Base-by-base conservation (phyloP, 169 alveolate species). In the Cryptosporidium baileyi region DNA sequence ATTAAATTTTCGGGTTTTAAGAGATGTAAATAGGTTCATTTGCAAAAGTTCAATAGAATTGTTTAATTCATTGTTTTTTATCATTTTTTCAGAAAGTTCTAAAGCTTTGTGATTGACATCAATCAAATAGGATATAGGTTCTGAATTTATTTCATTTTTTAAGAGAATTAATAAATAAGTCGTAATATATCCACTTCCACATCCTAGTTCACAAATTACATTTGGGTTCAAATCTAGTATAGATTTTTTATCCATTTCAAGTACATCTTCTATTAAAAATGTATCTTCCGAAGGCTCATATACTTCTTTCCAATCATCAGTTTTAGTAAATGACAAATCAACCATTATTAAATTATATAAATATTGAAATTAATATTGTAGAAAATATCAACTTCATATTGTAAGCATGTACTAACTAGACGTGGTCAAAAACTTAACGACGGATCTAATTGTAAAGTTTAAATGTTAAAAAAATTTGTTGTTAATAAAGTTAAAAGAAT, bases 281-380 rank as follows among this genome's bases (percentile, higher is more conserved):
- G 85, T 40, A 36, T 74, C 85, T n/a, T 74, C 85, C 13, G 85
- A 74, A 0, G 85, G 85, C 45, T 74, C 85, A 4, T 74, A 74
- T 22, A 74, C 85, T 7, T 5, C 26, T 28, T 36, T 60, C 85
- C 85, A 74, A 24, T 74, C 85, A 7, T 47, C 32, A 2, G 4
- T 54, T 7, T n/a, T 32, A 4, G 85, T 74, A 24, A 54, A 57
- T 13, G 61, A 32, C 24, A 74, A 11, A 17, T 54, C 40, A 5
- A 74, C 59, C 63, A 51, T 54, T 38, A 22, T 38, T 3, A 0
- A 4, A n/a, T n/a, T n/a, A n/a, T n/a, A n/a, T n/a, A n/a, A n/a
- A n/a, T n/a, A n/a, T n/a, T n/a, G n/a, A n/a, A n/a, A n/a, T n/a
- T n/a, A n/a, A n/a, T n/a, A n/a, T n/a, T n/a, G n/a, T n/a, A n/a